A percentile compares a stretch with the other conserved stretches of the same genome.
Evolutionary conservation across 495 filamentous ascomycete species (phyloP).

Genomic region (Collariella sp.): DNA sequence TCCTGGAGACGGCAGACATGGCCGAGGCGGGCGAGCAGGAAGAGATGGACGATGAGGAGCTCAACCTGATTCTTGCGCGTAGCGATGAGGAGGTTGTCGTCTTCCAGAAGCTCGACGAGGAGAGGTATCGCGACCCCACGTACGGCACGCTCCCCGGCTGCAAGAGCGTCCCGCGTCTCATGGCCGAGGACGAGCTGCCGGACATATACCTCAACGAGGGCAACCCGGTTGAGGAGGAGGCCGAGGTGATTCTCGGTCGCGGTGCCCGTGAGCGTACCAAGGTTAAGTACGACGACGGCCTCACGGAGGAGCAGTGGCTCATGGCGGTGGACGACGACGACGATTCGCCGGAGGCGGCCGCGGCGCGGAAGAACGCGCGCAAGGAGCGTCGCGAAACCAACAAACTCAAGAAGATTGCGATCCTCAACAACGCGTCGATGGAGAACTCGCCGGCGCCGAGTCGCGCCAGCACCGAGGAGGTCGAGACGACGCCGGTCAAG

Average conservation of each 20-base stretch:
- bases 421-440: conserved; percentile 36
- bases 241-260: conserved; percentile 69
- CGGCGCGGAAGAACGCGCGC: conserved; percentile 77
- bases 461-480: conserved; percentile 67
- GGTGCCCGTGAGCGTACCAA: conserved; percentile 88
- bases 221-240: conserved; percentile 71
- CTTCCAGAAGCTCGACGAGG: conserved; percentile 73
- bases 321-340: conserved; percentile 93
- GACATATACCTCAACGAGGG: conserved; percentile 88
- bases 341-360: conserved; percentile 85
- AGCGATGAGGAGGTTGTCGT: conserved; percentile 59
- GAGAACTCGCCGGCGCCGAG: conserved; percentile 70
- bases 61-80: conserved; percentile 80
- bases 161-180: conserved; percentile 63
- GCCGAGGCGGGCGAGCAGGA: conserved; percentile 75
- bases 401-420: conserved; percentile 51
- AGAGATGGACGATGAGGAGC: conserved; percentile 94
- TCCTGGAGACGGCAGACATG: conserved; percentile 85
- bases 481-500: conserved; percentile 51
- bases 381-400: conserved; percentile 71
- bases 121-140: conserved; percentile 49
- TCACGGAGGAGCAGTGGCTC: conserved; percentile 95
- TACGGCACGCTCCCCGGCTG: conserved; percentile 62
- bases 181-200: conserved; percentile 81
- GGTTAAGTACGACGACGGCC: conserved; percentile 92